These are phyloP conservation scores for Diplodia corticola DNA, from an alignment of 2,329 filamentous ascomycete species.

Conservation along the genomic window DNA sequence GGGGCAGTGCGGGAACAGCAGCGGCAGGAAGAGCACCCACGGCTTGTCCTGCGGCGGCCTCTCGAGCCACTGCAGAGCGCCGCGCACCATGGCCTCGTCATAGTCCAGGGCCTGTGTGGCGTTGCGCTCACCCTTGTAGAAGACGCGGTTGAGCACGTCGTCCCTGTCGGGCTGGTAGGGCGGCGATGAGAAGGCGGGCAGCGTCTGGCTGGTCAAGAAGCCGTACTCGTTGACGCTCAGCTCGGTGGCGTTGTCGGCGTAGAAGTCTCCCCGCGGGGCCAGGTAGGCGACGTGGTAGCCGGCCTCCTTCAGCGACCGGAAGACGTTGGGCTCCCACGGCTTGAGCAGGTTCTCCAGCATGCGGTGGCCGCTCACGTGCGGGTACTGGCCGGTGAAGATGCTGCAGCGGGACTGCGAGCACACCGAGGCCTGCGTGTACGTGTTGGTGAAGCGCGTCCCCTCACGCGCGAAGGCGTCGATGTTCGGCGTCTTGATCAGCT, in stretches of 20 bases:
- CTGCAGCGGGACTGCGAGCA: slow-evolving; percentile 51
- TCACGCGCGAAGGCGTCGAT: slow-evolving; percentile 44
- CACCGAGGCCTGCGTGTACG: slow-evolving; percentile 49
- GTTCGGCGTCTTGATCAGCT: slow-evolving; percentile 30
- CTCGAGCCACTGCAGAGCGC: slow-evolving; percentile 48
- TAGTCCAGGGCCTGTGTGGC: slow-evolving; percentile 45
- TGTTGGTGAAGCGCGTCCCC: slow-evolving; percentile 48
- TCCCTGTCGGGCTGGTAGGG: slow-evolving; percentile 26
- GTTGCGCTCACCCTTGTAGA: slow-evolving; percentile 47
- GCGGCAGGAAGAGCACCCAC: slow-evolving; percentile 48
- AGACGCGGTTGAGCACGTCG: slow-evolving; percentile 44
- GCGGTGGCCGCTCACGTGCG: slow-evolving; percentile 50
- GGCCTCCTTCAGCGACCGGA: slow-evolving; percentile 46
- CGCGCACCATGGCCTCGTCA: slow-evolving; percentile 47
- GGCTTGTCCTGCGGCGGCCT: slow-evolving; percentile 45
- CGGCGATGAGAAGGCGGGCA: slow-evolving; percentile 24
- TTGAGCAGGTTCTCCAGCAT: slow-evolving; percentile 51
- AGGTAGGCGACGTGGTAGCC: slow-evolving; percentile 53
- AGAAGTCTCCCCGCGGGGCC: slow-evolving; percentile 46
- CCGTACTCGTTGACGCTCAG: slow-evolving; percentile 50
- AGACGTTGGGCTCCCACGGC: slow-evolving; percentile 52
- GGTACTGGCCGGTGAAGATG: slow-evolving; percentile 52
- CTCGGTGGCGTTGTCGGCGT: slow-evolving; percentile 48
- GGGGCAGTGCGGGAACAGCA: slow-evolving; percentile 50
- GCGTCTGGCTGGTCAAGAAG: slow-evolving; percentile 44